Conservation (phyloP, 805 yeast genomes). For the Hanseniaspora lachancei region DNA sequence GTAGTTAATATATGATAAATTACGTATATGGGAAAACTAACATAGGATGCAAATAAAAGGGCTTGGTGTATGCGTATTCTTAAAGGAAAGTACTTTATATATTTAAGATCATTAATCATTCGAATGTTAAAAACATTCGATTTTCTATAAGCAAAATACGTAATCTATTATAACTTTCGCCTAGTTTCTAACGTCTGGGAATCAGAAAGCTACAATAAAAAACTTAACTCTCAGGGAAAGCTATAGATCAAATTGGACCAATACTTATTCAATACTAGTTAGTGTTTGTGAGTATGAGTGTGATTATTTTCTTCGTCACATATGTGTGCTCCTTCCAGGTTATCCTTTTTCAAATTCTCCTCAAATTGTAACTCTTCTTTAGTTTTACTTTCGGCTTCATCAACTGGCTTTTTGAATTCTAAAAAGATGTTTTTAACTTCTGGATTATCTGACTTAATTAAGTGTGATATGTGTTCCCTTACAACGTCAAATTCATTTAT, state of each 20-base stretch:
- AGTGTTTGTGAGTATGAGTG: not conserved
- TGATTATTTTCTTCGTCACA: not conserved
- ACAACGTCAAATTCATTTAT: slow-evolving; percentile 33
- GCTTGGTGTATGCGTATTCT: too few species aligned
- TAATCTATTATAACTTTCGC: too few species aligned
- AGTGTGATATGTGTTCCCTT: slow-evolving; percentile 22
- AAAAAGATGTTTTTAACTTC: not conserved
- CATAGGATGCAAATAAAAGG: too few species aligned
- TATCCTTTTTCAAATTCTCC: not conserved
- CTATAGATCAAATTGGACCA: not conserved
- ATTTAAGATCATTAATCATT: too few species aligned
- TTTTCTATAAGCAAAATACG: too few species aligned
- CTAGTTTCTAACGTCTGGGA: too few species aligned
- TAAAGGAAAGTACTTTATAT: too few species aligned
- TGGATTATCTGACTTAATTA: not conserved
- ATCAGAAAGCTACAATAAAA: too few species aligned
- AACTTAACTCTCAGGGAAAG: too few species aligned
- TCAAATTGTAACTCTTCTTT: slow-evolving; percentile 3
- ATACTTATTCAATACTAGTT: not conserved
- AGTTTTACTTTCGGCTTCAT: not conserved
- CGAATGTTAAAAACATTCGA: too few species aligned
- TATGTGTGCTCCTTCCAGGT: slow-evolving; percentile 5
- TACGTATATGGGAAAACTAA: too few species aligned
- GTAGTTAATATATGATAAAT: too few species aligned
- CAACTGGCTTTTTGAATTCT: not conserved